Base-by-base conservation (phyloP, 2,329 filamentous ascomycete species). In the Cladosporium sp. region DNA sequence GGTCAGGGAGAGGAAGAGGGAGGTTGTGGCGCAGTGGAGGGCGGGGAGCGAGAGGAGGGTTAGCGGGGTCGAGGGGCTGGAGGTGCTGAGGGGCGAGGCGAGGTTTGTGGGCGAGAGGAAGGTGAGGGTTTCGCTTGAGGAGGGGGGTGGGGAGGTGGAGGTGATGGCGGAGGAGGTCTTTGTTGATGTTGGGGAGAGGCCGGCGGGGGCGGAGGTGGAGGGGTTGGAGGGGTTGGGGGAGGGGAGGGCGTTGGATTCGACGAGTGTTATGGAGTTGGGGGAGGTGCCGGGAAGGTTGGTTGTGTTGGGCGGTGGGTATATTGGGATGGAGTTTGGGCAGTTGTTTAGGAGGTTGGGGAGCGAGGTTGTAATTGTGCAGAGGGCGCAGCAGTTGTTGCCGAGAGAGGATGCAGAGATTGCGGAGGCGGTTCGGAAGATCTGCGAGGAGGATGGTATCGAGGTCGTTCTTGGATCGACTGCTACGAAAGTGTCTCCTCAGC, bases 311-410 rank as follows among this genome's bases (percentile, higher is more conserved):
- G 77, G 77, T 4, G 77, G 77, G 3, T 77, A 77, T 53, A 70
- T 80, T 32, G 78, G 77, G 1, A 63, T 80, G 9, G 77, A 80
- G 58, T 80, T 80, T 55, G 77, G 71, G 2, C 77, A 80, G 62
- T 66, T 79, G 22, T 77, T 79, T 62, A 66, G 71, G 1, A 68
- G 78, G 14, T 63, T 81, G 11, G 77, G 77, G 0, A 69, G 75
- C 3, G 63, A 72, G 31, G 77, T 80, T 40, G 77, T 73, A 2
- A 62, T 80, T 42, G 52, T 80, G 3, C 75, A 80, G 34, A 43
- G 53, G 41, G 55, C 18, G 5, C 19, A 41, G 52, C 66, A 31
- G 61, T 66, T 16, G 69, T 68, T 13, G 65, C 65, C 14, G 70
- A 60, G 68, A 16, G 77, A 80, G 54, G 77, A 80, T 54, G 44